Evolutionary conservation across 1,284 basidiomycete species (phyloP).

Genomic region (Trichosporon coremiiforme): DNA sequence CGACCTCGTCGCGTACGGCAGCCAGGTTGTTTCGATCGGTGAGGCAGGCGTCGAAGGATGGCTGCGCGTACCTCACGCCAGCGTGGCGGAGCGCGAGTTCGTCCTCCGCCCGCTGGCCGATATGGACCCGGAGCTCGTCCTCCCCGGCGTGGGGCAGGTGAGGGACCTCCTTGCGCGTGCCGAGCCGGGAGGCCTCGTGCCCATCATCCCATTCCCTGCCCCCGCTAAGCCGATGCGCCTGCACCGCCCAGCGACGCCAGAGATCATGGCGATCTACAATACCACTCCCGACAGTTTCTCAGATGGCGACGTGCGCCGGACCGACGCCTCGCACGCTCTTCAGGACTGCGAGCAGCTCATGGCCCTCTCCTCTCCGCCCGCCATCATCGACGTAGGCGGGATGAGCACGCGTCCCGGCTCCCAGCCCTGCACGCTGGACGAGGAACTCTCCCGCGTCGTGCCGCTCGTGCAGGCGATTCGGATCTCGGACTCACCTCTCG

Average conservation of each 20-base stretch:
- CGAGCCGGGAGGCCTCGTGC: constrained; percentile 64
- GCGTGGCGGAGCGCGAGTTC: constrained; percentile 82
- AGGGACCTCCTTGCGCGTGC: constrained; percentile 58
- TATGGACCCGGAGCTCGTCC: constrained; percentile 63
- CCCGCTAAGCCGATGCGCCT: constrained; percentile 63
- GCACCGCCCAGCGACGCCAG: constrained; percentile 58
- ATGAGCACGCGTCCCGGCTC: constrained; percentile 84
- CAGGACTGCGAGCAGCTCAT: constrained; percentile 35
- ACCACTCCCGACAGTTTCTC: constrained; percentile 97
- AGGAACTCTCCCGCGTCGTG: constrained; percentile 74
- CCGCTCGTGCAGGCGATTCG: constrained; percentile 65
- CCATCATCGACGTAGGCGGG: constrained; percentile 90
- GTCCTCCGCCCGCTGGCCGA: constrained; percentile 85
- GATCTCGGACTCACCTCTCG: constrained; percentile 27
- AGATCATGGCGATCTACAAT: constrained; percentile 93
- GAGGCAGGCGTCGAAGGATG: constrained; percentile 61
- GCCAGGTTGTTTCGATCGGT: constrained; percentile 65
- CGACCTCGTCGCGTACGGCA: constrained; percentile 81
- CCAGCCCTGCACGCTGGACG: constrained; percentile 66
- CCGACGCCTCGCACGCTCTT: constrained; percentile 40
- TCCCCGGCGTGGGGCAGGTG: constrained; percentile 65
- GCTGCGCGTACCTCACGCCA: constrained; percentile 81
- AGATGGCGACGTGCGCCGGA: constrained; percentile 65
- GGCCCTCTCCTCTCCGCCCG: constrained; percentile 51
- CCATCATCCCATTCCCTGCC: constrained; percentile 46